These are phyloP conservation scores for Prunus campanulata DNA, from an alignment of 306 rosid genomes.

Conservation along the genomic window DNA sequence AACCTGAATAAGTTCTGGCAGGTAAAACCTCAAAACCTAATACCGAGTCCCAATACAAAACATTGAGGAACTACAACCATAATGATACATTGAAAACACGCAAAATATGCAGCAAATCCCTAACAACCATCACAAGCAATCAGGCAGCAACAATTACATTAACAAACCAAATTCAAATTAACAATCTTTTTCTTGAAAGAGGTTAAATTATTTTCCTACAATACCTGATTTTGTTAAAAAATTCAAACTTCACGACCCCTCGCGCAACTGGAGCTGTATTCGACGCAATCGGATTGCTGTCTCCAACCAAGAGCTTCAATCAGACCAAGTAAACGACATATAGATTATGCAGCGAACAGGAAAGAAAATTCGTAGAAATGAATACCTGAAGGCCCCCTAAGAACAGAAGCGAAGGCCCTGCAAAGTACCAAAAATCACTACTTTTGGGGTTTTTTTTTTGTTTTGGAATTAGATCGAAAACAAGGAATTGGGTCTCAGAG, in stretches of 20 bases:
- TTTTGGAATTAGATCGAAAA: background rate
- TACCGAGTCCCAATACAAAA: background rate
- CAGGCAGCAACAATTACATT: background rate
- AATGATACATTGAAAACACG: background rate
- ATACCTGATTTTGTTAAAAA: constrained; percentile 20
- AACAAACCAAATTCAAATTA: background rate
- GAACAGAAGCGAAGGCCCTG: background rate
- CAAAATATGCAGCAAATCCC: background rate
- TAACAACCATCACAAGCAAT: background rate
- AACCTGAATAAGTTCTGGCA: constrained; percentile 16
- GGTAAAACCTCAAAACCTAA: constrained; percentile 4
- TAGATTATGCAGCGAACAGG: background rate
- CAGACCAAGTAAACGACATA: background rate
- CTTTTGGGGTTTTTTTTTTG: background rate
- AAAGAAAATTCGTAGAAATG: background rate
- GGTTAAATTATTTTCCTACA: background rate
- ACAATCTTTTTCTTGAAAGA: background rate
- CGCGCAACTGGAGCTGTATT: constrained; percentile 1
- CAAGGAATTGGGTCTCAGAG: constrained; percentile 4
- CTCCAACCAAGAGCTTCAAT: constrained; percentile 1
- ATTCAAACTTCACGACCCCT: background rate
- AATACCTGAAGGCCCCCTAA: background rate
- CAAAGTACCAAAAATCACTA: background rate
- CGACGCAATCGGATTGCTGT: constrained; percentile 21
- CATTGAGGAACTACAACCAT: background rate